phyloP scores from a whole-genome alignment of 768 basidiomycete genomes.

The Sistotremastrum niveocremeum region DNA sequence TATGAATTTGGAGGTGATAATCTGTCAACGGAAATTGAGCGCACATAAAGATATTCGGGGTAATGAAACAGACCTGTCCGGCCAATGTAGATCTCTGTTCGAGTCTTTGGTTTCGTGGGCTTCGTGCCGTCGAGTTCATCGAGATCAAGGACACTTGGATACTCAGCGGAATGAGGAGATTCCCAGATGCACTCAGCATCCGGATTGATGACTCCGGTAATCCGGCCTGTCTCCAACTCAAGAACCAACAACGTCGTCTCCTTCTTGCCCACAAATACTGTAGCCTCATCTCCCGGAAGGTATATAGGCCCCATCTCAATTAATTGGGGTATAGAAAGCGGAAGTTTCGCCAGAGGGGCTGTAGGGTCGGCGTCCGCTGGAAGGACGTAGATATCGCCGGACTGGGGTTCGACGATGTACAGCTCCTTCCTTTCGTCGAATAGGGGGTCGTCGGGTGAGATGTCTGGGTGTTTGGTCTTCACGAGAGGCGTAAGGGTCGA shows the following conservation, averaged over 20 bases:
- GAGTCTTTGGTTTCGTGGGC: constrained; percentile 17
- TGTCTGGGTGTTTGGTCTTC: constrained; percentile 48
- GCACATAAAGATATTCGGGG: background rate
- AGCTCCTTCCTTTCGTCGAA: constrained; percentile 46
- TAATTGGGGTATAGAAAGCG: constrained; percentile 83
- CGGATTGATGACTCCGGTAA: constrained; percentile 61
- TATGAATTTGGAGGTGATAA: constrained; percentile 78
- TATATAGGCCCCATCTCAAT: constrained; percentile 81
- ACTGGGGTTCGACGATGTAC: constrained; percentile 91
- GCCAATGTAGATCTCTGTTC: constrained; percentile 45
- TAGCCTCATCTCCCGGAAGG: constrained; percentile 55
- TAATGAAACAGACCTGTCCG: constrained; percentile 38
- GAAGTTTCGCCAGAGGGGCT: constrained; percentile 71
- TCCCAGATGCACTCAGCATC: constrained; percentile 59
- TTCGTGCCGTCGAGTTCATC: constrained; percentile 47
- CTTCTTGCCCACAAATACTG: constrained; percentile 80
- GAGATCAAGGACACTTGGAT: constrained; percentile 31
- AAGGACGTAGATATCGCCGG: constrained; percentile 86
- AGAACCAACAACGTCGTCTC: constrained; percentile 70
- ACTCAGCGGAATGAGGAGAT: constrained; percentile 9
- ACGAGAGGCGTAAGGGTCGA: constrained; percentile 60
- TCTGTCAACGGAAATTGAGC: constrained; percentile 35
- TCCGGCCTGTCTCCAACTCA: constrained; percentile 65
- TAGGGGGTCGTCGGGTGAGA: constrained; percentile 46
- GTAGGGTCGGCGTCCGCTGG: constrained; percentile 31